Evolutionary conservation across 805 yeast genomes (phyloP), one percentile per base, ranked within the genome.

Genomic region (Starmerella asiatica): DNA sequence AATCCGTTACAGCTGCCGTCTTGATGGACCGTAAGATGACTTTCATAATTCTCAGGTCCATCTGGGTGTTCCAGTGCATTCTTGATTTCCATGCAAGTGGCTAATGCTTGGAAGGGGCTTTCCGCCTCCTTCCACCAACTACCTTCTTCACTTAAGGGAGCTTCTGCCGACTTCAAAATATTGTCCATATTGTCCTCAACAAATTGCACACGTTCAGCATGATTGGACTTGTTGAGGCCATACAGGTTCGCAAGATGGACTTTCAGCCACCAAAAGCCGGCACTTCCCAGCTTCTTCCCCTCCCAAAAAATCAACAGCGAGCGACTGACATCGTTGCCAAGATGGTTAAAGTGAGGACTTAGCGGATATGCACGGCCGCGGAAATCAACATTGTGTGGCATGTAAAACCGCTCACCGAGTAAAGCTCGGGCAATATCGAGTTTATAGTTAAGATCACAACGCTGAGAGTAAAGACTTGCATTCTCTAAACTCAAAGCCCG

Each of bases 361-460:
- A 75, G 55, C 2, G 81, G 79, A 49, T 75, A 75, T 1, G 80
- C 79, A 39, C 79, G 63, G 21, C 80, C 79, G 46, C 80, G 58
- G 52, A 75, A 74, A 49, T 74, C 80, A 19, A 74, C 63, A 44
- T 73, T 75, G 54, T 74, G 80, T 7, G 80, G 80, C 55, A 75
- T 69, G 54, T 65, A 73, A 49, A 75, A 65, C 21, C 64, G 57
- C 46, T 74, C 80, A 3, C 79, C 79, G 20, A 79, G 61, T 59
- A 79, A 84, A 0, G 94, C 95, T 48, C 97, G 70, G 0, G 98
- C 97, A 55, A 91, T 84, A 59, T 91, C 98, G 38, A 91, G 62
- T 57, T 84, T 91, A 59, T 91, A 91, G 57, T 91, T 88, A 46
- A 82, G 69, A 59, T 86, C 96, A 63, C 98, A 91, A 58, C 98